Evolutionary conservation across 441 rosid species (phyloP), one percentile per base, ranked within the genome.

Genomic region (Euphorbia celastroides): DNA sequence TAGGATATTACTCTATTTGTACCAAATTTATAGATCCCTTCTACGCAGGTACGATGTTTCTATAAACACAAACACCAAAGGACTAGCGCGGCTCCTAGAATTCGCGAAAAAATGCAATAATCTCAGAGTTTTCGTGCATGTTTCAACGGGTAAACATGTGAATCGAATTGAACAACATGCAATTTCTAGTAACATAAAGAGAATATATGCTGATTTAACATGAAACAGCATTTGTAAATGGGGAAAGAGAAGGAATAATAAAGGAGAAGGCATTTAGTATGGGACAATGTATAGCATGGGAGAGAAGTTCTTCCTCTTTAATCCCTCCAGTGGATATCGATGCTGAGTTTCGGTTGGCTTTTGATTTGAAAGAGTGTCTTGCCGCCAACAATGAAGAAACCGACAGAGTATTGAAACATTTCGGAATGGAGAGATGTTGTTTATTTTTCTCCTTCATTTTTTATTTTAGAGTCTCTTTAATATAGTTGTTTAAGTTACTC

Each of bases 61-160:
- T 19, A 8, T 79, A 7, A 73, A 46, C 25, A 62, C 61, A 26
- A 81, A 81, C 61, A 62, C 75, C 2, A 62, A 65, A 64, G 83
- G 78, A 61, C 77, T 81, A 48, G 34, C 50, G 44, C 19, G 74
- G 36, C 60, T 77, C 22, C 8, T 82, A 26, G 63, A 69, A 22
- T 79, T 82, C 32, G 74, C 65, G 25, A 69, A 73, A n/a, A 16
- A 59, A n/a, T 79, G 86, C 76, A 57, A 77, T 54, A 77, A 82
- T 25, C 65, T 82, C 8, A 23, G 48, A 23, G 71, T 82, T 0
- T 66, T 77, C 26, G 51, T 78, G 46, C 84, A 78, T 25, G 5
- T 75, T 5, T 78, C 84, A 50, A 70, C 78, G 16, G 78, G 81
- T 80, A 50, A 44, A 41, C 12, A 41, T 41, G 12, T 41, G 12